These are phyloP conservation scores for Picochlorum sp. DNA, from an alignment of 139 green algal species.

Conservation along the genomic window DNA sequence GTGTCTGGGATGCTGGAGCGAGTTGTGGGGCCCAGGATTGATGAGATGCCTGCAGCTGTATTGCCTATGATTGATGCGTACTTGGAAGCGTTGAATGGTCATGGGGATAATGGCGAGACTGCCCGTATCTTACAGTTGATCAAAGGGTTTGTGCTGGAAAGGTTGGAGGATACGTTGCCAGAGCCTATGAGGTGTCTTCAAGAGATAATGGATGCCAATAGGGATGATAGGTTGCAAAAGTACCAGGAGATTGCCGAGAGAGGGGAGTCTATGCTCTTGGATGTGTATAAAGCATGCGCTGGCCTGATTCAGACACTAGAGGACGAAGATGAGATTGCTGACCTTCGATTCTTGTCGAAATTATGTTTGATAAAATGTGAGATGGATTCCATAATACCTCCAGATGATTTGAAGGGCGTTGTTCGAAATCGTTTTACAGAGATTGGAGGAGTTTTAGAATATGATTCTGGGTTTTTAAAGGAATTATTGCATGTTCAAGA, in stretches of 20 bases:
- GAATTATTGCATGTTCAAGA: slow-evolving; percentile 11
- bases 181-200: slow-evolving; percentile 15
- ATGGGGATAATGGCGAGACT: background rate
- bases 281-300: background rate
- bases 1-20: background rate
- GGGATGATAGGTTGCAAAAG: background rate
- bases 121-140: slow-evolving; percentile 13
- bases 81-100: background rate
- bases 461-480: slow-evolving; percentile 8
- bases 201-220: background rate
- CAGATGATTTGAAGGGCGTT: background rate
- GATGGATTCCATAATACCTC: background rate
- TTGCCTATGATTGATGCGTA: slow-evolving; percentile 9
- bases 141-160: slow-evolving; percentile 11
- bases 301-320: background rate
- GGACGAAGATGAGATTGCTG: background rate
- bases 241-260: too few species aligned
- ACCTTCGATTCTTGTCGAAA: slow-evolving; percentile 7
- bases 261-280: too few species aligned
- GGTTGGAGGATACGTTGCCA: slow-evolving; percentile 9
- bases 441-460: slow-evolving; percentile 1
- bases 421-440: slow-evolving; percentile 3
- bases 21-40: background rate
- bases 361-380: slow-evolving; percentile 17
- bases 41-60: slow-evolving; percentile 1